Conservation (phyloP, 1,284 basidiomycete genomes). For the Rhodotorula sp. region DNA sequence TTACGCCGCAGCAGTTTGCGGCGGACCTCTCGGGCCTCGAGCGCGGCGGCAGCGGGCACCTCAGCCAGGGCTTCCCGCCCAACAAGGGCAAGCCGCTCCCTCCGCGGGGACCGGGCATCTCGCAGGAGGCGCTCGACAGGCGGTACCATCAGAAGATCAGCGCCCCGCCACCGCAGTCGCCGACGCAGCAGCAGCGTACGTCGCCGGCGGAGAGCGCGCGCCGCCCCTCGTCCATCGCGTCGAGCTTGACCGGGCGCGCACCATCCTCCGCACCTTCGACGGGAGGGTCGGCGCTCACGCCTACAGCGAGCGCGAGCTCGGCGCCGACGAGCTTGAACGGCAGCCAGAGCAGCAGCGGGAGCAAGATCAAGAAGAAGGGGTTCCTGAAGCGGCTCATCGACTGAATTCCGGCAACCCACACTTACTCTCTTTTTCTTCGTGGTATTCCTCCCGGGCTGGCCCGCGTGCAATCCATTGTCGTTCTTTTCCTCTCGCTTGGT, state of each 20-base stretch:
- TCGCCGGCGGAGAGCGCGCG: background rate
- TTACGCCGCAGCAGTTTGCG: constrained; percentile 81
- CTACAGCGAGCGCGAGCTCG: constrained; percentile 3
- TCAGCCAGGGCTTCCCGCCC: constrained; percentile 3
- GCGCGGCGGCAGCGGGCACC: constrained; percentile 53
- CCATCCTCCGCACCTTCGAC: background rate
- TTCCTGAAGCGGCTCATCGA: constrained; percentile 15
- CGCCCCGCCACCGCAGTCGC: constrained; percentile 1
- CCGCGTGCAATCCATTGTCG: too few relatives aligned
- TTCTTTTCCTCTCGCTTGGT: too few relatives aligned
- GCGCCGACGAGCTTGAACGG: background rate
- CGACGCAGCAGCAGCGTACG: background rate
- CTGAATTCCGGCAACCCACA: background rate
- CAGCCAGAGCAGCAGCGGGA: constrained; percentile 4
- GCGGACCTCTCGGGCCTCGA: constrained; percentile 83
- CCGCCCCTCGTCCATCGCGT: constrained; percentile 8
- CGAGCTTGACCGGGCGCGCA: background rate
- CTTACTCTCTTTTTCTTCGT: background rate
- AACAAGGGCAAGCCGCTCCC: constrained; percentile 17
- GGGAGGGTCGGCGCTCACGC: background rate
- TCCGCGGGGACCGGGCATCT: constrained; percentile 15
- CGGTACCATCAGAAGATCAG: constrained; percentile 27
- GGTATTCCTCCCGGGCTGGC: background rate
- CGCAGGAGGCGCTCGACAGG: constrained; percentile 29
- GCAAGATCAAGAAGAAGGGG: constrained; percentile 30